Evolutionary conservation across 331 rosid genomes (phyloP).

Genomic region (Quercus lobata): DNA sequence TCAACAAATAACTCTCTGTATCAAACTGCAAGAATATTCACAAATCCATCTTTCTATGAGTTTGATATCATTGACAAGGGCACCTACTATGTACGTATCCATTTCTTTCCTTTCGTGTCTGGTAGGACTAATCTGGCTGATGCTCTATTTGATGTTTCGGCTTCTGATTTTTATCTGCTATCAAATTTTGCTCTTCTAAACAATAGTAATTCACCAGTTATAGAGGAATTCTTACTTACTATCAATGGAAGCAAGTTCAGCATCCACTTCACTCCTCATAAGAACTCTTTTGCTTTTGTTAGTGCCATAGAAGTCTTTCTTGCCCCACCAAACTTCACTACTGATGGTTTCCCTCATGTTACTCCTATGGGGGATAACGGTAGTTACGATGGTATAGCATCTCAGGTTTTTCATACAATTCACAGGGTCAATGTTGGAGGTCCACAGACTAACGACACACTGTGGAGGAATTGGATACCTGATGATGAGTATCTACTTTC

Average conservation of each 20-base stretch:
- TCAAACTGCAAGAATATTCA: constrained; percentile 34
- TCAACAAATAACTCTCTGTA: constrained; percentile 19
- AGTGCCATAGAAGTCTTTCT: constrained; percentile 64
- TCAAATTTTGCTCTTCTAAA: constrained; percentile 9
- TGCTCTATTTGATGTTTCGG: constrained; percentile 45
- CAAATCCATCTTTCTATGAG: constrained; percentile 7
- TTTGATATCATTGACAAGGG: constrained; percentile 13
- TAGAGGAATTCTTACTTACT: constrained; percentile 37
- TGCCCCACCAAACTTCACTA: constrained; percentile 19
- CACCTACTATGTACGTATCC: constrained; percentile 53
- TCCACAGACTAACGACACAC: not conserved
- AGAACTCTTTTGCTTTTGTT: constrained; percentile 41
- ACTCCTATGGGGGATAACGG: not conserved
- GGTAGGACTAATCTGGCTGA: constrained; percentile 4
- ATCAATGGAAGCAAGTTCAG: not conserved
- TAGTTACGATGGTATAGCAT: not conserved
- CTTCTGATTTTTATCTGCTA: constrained; percentile 18
- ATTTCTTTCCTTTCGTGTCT: constrained; percentile 40
- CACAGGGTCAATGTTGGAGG: constrained; percentile 55
- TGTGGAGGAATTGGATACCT: constrained; percentile 43
- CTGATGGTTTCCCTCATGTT: not conserved
- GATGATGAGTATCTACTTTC: constrained; percentile 29
- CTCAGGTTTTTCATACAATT: constrained; percentile 25
- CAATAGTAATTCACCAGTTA: not conserved
- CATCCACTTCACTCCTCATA: constrained; percentile 30